These are phyloP conservation scores for Neurospora sp. DNA, from an alignment of 495 filamentous ascomycete genomes.

Conservation along the genomic window DNA sequence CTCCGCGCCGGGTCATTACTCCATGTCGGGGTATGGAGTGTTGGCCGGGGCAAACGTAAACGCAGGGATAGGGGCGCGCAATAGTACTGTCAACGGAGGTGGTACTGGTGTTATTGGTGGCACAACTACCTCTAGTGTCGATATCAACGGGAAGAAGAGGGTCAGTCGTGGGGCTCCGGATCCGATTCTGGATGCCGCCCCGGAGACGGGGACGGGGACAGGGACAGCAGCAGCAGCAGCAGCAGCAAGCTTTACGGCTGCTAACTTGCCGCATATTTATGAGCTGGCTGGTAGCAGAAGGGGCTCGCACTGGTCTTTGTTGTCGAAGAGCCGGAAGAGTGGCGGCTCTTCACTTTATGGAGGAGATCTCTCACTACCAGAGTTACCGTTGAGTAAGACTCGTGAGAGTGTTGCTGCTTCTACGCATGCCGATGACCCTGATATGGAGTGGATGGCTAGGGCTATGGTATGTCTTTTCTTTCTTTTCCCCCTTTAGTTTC, in stretches of 20 bases:
- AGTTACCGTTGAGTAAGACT: not conserved
- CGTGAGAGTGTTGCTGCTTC: not conserved
- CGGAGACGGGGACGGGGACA: not conserved
- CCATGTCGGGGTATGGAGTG: slow-evolving; percentile 6
- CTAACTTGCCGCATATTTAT: not conserved
- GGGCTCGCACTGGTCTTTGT: not conserved
- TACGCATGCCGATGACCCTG: not conserved
- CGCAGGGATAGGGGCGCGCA: not conserved
- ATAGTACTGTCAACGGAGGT: not conserved
- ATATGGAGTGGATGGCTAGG: slow-evolving; percentile 20
- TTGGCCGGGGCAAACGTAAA: not conserved
- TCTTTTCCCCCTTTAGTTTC: slow-evolving; percentile 1
- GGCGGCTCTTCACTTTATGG: not conserved
- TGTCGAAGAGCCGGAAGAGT: not conserved
- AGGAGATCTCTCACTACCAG: not conserved
- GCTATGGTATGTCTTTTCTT: slow-evolving; percentile 12
- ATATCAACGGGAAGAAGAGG: not conserved
- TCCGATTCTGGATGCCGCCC: not conserved
- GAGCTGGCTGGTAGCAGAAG: not conserved
- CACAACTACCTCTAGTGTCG: not conserved
- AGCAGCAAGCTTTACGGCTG: not conserved
- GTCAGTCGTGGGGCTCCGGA: not conserved
- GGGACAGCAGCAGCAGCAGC: not conserved
- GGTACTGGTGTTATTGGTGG: not conserved
- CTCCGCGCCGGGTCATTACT: slow-evolving; percentile 31